Base-by-base conservation (phyloP, 2,329 filamentous ascomycete genomes). In the Botrytis fragariae region DNA sequence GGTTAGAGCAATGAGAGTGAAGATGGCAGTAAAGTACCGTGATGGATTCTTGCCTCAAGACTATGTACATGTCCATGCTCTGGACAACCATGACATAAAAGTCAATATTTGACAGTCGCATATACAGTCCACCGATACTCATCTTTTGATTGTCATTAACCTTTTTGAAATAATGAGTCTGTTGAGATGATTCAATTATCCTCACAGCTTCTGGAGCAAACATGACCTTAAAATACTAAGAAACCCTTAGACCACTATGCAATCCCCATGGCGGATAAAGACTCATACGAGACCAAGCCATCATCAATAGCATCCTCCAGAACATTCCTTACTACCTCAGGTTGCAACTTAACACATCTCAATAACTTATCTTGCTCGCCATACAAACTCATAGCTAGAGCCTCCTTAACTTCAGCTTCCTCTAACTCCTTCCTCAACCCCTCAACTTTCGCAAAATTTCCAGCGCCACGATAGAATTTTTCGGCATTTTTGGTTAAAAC, bases 391-490 rank as follows among this genome's bases (percentile, higher is more conserved):
- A 84, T 83, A 4, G 83, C 85, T 35, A 88, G 79, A 9, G 84
- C 83, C 67, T 85, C 84, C 78, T 87, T 87, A 39, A 83, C 82
- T 51, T 82, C 81, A 32, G 83, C 86, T 69, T 85, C 84, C 32
- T 79, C 80, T 62, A 82, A 81, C 75, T 85, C 84, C 37, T 85
- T 83, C 4, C 67, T 74, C 12, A 83, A 82, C 22, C 84, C 85
- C 57, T 80, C 78, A 74, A 80, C 80, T n/a, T 75, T 76, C 0
- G 83, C 80, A 1, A 84, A 45, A 22, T 74, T 71, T 51, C 73
- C 75, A 12, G 86, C 87, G 57, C 88, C 87, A 32, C 86, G 84
- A 77, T 88, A 90, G 77, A 87, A 90, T 8, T 85, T 87, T 74
- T 86, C 85, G 1, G 88, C 87, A 76, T 90, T 90, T 72, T 84